Evolutionary conservation across 2,329 filamentous ascomycete species (phyloP), one percentile per base, ranked within the genome.

Genomic region (Aspergillus melleus): DNA sequence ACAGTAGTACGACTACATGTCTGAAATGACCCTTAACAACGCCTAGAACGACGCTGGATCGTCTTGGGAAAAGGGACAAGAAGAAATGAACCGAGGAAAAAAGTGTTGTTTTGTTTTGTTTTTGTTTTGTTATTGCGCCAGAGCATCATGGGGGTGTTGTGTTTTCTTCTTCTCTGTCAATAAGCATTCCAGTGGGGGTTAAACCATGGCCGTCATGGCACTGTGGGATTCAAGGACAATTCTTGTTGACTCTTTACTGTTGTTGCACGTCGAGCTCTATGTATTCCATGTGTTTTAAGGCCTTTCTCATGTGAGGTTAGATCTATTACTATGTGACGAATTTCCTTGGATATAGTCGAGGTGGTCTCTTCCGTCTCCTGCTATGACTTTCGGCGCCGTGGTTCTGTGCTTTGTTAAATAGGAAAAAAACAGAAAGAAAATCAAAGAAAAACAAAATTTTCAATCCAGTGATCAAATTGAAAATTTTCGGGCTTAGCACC

Each of bases 1-100:
- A 68, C 66, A 69, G 68, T 68, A 67, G 68, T 70, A 66, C 72
- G 68, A 67, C 68, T 73, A 70, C 66, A 67, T 70, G 63, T 64
- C 66, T 67, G 66, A 66, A 69, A 70, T 67, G 67, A 71, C 68
- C 67, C 64, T 69, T 60, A 59, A 65, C 65, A 61, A 24, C 65
- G 63, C 68, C 67, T 68, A 68, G 66, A 71, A 69, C 70, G 72
- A 75, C 75, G 75, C 75, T 77, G 75, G 75, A 73, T 73, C 75
- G 75, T 74, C 70, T 69, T 64, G 66, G 72, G 64, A 68, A 68
- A 65, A 66, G 71, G 64, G 64, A 61, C 64, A 58, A 61, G 66
- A 66, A 69, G 61, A 61, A 59, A 64, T 58, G 65, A 64, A 57
- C 54, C 49, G 59, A 56, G 63, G 62, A 66, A 64, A 68, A 67